Evolutionary conservation across 2,329 filamentous ascomycete genomes (phyloP), one percentile per base, ranked within the genome.

Genomic region (Orbilia oligospora): DNA sequence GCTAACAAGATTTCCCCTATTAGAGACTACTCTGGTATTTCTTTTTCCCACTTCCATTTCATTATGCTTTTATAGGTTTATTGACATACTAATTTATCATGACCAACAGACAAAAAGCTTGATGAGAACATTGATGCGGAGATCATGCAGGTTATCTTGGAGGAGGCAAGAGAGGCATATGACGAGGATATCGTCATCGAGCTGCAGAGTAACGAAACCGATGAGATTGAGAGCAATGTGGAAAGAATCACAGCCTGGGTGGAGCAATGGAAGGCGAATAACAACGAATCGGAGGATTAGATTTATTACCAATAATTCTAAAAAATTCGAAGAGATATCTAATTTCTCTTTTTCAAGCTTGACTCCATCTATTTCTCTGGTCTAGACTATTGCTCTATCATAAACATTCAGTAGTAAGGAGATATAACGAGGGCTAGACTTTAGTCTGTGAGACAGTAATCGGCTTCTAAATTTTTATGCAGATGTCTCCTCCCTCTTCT

Each of bases 101-200:
- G 71, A 53, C 76, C 92, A 41, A 92, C 81, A 79, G 93, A 96
- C 83, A 88, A 89, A 80, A 99, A 99, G 85, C 87, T 99, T 51
- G 93, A 98, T 84, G 96, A 98, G 85, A 99, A 99, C 83, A 87
- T 99, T 77, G 96, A 99, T 84, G 92, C 93, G 33, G 96, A 99
- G 86, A 98, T 99, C 83, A 98, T 99, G 91, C 92, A 97, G 83
- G 93, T 98, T 27, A 86, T 99, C 71, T 87, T 97, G 20, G 91
- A 97, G 81, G 96, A 99, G 86, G 96, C 96, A 36, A 88, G 90
- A 77, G 94, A 97, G 80, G 90, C 92, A 10, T 99, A 95, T 83
- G 92, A 93, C 68, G 90, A 92, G 84, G 90, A 96, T 83, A 93
- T 97, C 81, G 91, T 99, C 44, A 92, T 98, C 27, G 94, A 97